phyloP scores from a whole-genome alignment of 2,329 filamentous ascomycete species.

The Phaeosphaeriaceae sp. region DNA sequence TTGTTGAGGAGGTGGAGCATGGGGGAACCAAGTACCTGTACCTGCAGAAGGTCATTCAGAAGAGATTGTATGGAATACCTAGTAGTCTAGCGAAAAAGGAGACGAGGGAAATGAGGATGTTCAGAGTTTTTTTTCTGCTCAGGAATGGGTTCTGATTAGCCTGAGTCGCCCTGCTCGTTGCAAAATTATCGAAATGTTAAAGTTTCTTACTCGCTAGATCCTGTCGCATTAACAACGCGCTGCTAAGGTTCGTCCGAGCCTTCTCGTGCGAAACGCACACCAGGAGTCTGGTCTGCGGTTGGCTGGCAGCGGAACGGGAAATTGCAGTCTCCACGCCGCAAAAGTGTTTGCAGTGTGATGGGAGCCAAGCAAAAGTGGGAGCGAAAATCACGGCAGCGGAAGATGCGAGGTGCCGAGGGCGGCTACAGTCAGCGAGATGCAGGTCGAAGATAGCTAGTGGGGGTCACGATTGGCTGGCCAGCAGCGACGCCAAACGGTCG shows the following conservation, averaged over 20 bases:
- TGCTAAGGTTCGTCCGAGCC: constrained; percentile 11
- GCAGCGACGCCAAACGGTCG: neutral
- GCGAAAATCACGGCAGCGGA: constrained; percentile 21
- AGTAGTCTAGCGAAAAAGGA: too few relatives aligned
- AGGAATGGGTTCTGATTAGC: neutral
- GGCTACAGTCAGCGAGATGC: constrained; percentile 20
- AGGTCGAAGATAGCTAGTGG: neutral
- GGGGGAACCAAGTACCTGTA: neutral
- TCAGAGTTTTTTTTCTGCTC: neutral
- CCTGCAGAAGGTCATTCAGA: neutral
- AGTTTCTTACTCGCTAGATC: neutral
- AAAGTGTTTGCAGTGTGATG: neutral
- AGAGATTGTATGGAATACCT: too few relatives aligned
- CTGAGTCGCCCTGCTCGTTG: neutral
- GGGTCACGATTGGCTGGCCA: constrained; percentile 17
- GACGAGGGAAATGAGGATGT: neutral
- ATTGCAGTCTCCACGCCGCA: constrained; percentile 15
- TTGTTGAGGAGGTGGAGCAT: neutral
- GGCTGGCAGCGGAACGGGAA: constrained; percentile 13
- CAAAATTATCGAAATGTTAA: neutral
- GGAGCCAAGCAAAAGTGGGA: neutral
- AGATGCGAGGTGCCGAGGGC: constrained; percentile 30
- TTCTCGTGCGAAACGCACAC: neutral
- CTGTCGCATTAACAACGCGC: neutral
- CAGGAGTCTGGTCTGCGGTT: constrained; percentile 5